phyloP scores from a whole-genome alignment of 306 rosid species.

The Vicia sativa region DNA sequence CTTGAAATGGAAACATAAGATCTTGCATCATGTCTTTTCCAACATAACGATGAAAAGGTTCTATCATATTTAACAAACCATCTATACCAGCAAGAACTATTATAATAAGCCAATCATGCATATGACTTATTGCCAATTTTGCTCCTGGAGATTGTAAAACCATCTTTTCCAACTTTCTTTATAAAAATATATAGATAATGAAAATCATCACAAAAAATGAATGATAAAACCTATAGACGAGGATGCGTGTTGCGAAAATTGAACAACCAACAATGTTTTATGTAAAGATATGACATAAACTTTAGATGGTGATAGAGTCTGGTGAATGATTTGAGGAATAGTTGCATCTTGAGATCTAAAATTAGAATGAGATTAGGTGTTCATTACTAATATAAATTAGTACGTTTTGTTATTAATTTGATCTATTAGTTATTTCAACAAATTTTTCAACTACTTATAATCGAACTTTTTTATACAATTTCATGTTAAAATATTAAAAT shows the following conservation, averaged over 20 bases:
- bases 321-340: constrained; percentile 22
- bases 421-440: not conserved
- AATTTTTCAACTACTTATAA: not conserved
- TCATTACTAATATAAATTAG: not conserved
- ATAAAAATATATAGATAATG: not conserved
- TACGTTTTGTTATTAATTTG: not conserved
- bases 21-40: constrained; percentile 52
- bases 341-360: constrained; percentile 38
- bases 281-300: constrained; percentile 8
- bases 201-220: not conserved
- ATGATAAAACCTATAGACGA: not conserved
- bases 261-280: constrained; percentile 21
- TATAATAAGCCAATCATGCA: constrained; percentile 54
- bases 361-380: not conserved
- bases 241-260: constrained; percentile 19
- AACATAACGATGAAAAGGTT: constrained; percentile 58
- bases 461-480: not conserved
- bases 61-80: constrained; percentile 38
- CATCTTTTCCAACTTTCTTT: constrained; percentile 38
- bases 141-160: constrained; percentile 38
- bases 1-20: constrained; percentile 43
- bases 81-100: constrained; percentile 44
- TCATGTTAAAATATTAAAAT: not conserved
- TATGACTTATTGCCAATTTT: constrained; percentile 40
- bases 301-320: not conserved